Conservation (phyloP, 352 stramenopile species). For the Phytopythium aichiense region DNA sequence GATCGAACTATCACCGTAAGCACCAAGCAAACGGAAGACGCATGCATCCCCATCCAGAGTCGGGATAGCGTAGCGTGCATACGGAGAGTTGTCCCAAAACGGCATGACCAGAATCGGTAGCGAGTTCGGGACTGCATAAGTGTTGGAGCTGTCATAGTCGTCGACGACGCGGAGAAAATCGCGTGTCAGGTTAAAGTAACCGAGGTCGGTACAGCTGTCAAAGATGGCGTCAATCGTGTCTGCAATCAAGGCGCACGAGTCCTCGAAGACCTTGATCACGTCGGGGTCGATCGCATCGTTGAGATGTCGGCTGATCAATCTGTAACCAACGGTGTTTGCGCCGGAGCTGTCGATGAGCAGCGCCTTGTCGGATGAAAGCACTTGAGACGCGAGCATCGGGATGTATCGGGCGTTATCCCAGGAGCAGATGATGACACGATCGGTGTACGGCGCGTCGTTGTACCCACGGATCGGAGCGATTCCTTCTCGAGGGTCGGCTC, state of each 20-base stretch:
- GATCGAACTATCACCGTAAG: background rate
- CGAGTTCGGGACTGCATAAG: constrained; percentile 5
- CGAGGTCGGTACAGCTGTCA: constrained; percentile 9
- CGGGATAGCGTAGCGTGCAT: constrained; percentile 5
- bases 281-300: constrained; percentile 7
- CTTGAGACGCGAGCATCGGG: constrained; percentile 25
- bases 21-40: constrained; percentile 4
- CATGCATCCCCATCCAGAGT: constrained; percentile 10
- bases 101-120: constrained; percentile 18
- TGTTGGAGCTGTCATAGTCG: constrained; percentile 8
- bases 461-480: constrained; percentile 18
- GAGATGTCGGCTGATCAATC: constrained; percentile 11
- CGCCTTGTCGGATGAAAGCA: background rate
- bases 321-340: constrained; percentile 18
- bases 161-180: constrained; percentile 20
- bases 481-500: constrained; percentile 5
- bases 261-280: background rate
- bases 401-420: constrained; percentile 18
- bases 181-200: constrained; percentile 16
- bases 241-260: constrained; percentile 13
- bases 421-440: constrained; percentile 35
- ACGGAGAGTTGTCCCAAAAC: constrained; percentile 13
- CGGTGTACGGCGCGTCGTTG: constrained; percentile 45
- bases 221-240: constrained; percentile 18
- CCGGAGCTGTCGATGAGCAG: background rate